Evolutionary conservation across 805 yeast genomes (phyloP), one percentile per base, ranked within the genome.

Genomic region (Hanseniaspora clermontiae): DNA sequence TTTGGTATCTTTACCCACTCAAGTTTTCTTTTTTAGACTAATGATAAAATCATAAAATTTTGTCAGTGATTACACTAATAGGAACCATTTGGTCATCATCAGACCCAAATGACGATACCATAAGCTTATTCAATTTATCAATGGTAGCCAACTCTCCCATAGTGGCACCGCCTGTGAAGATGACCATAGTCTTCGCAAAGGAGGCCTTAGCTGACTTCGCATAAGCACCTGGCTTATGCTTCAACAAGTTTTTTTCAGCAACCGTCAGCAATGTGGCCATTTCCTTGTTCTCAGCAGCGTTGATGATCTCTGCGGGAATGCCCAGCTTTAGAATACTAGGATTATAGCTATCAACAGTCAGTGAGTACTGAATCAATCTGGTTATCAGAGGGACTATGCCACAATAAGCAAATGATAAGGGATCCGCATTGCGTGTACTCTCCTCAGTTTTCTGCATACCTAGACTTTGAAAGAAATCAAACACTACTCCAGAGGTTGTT

Each of bases 91-190:
- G 61, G 43, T 80, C 65, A 62, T 70, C 24, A 20, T 32, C 24
- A 17, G 15, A 10, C 3, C 11, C 34, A 10, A 19, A 17, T 14
- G 46, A 40, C 8, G 39, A 31, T 61, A 40, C 68, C 71, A 53
- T 69, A 70, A 31, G 63, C 61, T 9, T 70, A 66, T 38, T 53
- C 19, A 72, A 59, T 27, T 72, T 72, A 49, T 82, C 73, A 49
- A 91, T 69, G 3, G 89, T 81, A 3, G 91, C 79, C 17, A 90
- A 72, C 67, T 91, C 98, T 9, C 93, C 81, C 65, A 86, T 75
- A 0, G 97, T 87, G 8, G 90, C 71, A 0, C 98, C 97, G 14
- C 97, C 97, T 43, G 90, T 64, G 59, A 84, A 69, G 8, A 81
- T 78, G 52, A 87, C 61, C 59, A 87, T 43, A 17, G 43, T 53